Evolutionary conservation across 2,329 filamentous ascomycete species (phyloP).

Genomic region (Epichloe bromicola): DNA sequence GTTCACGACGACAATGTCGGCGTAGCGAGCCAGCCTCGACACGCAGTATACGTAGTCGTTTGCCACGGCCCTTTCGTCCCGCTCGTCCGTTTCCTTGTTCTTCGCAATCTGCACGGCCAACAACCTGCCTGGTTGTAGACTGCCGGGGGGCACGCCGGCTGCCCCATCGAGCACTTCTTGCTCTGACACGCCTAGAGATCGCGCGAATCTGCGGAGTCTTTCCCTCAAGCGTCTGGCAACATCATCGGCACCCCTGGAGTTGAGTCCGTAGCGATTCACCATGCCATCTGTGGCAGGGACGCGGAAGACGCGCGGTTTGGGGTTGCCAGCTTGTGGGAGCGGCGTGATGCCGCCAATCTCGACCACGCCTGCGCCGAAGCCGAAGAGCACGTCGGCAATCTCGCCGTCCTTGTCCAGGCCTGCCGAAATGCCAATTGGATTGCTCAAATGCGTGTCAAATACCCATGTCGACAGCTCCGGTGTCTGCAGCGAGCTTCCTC

Average conservation of each 20-base stretch:
- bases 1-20: conserved; percentile 95
- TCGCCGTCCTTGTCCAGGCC: conserved; percentile 92
- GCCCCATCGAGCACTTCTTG: conserved; percentile 62
- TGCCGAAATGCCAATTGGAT: conserved; percentile 89
- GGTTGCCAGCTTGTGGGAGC: conserved; percentile 76
- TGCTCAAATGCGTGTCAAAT: conserved; percentile 64
- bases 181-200: conserved; percentile 56
- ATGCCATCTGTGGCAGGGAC: conserved; percentile 72
- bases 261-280: conserved; percentile 93
- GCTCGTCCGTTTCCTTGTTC: conserved; percentile 84
- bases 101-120: conserved; percentile 91
- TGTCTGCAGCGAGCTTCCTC: conserved; percentile 32
- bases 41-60: conserved; percentile 86
- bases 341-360: conserved; percentile 90
- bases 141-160: conserved; percentile 69
- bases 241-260: conserved; percentile 78
- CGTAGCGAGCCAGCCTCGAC: conserved; percentile 67
- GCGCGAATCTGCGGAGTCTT: conserved; percentile 66
- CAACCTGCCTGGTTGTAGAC: conserved; percentile 59
- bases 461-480: conserved; percentile 34
- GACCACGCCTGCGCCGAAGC: conserved; percentile 71
- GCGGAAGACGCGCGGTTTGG: conserved; percentile 77
- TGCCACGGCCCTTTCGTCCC: conserved; percentile 68
- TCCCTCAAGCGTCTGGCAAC: conserved; percentile 70
- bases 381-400: conserved; percentile 73